Evolutionary conservation across 2,329 filamentous ascomycete species (phyloP).

Genomic region (Myriosclerotinia curreyana): DNA sequence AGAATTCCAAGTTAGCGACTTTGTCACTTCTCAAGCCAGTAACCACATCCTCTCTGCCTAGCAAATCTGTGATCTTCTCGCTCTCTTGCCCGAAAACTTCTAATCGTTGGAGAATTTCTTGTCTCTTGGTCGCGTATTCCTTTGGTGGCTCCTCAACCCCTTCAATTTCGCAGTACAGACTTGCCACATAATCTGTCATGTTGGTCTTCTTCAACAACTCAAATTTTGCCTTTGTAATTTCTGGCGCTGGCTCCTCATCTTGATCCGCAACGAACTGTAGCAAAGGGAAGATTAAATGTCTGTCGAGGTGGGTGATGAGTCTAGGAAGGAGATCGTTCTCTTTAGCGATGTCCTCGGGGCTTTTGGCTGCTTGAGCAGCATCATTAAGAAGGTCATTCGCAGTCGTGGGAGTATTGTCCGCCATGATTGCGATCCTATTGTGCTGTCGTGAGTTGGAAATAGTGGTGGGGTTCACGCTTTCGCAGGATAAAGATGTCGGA

Average conservation of each 20-base stretch:
- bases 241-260: constrained; percentile 70
- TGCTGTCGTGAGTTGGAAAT: constrained; percentile 24
- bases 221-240: constrained; percentile 84
- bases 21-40: constrained; percentile 92
- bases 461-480: constrained; percentile 22
- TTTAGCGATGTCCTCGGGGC: constrained; percentile 49
- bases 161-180: constrained; percentile 86
- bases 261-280: constrained; percentile 86
- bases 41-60: constrained; percentile 86
- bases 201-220: constrained; percentile 94
- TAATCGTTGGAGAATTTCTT: constrained; percentile 80
- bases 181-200: constrained; percentile 97
- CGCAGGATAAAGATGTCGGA: constrained; percentile 23
- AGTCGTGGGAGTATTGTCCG: constrained; percentile 42
- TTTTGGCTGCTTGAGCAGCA: constrained; percentile 42
- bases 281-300: constrained; percentile 93
- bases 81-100: constrained; percentile 84
- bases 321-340: constrained; percentile 68
- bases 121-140: constrained; percentile 84
- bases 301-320: constrained; percentile 87
- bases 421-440: constrained; percentile 45
- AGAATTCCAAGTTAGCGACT: constrained; percentile 95
- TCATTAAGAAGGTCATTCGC: constrained; percentile 26
- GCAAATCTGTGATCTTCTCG: constrained; percentile 79
- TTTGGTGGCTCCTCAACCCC: constrained; percentile 71